Evolutionary conservation across 2,329 filamentous ascomycete species (phyloP).

Genomic region (Pseudohalonectria lignicola): DNA sequence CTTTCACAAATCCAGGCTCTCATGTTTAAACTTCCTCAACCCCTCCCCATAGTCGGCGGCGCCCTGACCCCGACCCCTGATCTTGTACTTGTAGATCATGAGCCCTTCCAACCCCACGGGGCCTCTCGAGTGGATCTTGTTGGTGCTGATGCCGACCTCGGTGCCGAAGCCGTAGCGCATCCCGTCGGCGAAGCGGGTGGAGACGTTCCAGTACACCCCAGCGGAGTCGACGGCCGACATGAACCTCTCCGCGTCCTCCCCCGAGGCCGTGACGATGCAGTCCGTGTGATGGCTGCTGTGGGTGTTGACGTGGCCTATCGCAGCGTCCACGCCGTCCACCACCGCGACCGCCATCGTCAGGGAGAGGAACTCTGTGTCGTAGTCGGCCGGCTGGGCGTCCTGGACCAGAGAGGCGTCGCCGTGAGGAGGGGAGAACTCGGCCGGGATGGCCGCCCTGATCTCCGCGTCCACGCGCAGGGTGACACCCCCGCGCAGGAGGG

Average conservation of each 20-base stretch:
- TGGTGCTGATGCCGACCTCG: constrained; percentile 96
- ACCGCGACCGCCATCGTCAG: constrained; percentile 77
- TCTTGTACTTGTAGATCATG: constrained; percentile 95
- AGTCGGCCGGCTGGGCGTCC: constrained; percentile 61
- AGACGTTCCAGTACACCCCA: constrained; percentile 95
- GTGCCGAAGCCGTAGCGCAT: constrained; percentile 97
- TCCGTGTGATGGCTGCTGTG: constrained; percentile 95
- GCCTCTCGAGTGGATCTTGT: constrained; percentile 92
- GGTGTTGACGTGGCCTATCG: constrained; percentile 79
- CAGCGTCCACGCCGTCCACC: constrained; percentile 56
- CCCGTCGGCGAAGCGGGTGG: constrained; percentile 87
- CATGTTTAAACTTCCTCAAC: constrained; percentile 51
- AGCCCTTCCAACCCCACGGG: constrained; percentile 90
- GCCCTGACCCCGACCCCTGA: constrained; percentile 75
- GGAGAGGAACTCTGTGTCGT: constrained; percentile 79
- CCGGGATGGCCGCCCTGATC: constrained; percentile 46
- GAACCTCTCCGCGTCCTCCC: constrained; percentile 64
- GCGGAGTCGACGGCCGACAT: constrained; percentile 79
- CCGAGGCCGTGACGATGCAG: constrained; percentile 66
- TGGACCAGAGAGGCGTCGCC: constrained; percentile 38
- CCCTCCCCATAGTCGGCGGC: constrained; percentile 63
- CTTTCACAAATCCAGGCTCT: constrained; percentile 33
- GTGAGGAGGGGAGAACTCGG: constrained; percentile 31
- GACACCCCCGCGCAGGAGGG: constrained; percentile 67
- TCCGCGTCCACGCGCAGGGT: constrained; percentile 66